These are phyloP conservation scores for Endocalyx cinctus DNA, from an alignment of 2,329 filamentous ascomycete species.

Conservation along the genomic window DNA sequence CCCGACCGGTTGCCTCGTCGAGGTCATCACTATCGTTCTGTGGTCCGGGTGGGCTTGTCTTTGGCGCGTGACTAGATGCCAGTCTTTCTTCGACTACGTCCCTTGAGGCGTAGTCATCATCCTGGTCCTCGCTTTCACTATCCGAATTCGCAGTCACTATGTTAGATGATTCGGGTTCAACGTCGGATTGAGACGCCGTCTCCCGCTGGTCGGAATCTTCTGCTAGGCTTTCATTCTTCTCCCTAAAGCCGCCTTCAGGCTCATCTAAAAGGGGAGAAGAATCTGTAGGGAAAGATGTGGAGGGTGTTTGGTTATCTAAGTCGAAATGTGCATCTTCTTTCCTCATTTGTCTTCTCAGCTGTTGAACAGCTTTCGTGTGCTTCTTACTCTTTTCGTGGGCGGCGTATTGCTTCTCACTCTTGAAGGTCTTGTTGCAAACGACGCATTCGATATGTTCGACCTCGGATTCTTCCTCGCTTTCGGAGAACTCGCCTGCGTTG, in stretches of 20 bases:
- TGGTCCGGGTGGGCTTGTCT: too few species aligned
- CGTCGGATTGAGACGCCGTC: conserved; percentile 4
- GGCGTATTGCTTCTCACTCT: conserved; percentile 88
- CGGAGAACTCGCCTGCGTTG: conserved; percentile 53
- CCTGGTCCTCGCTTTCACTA: conserved; percentile 16
- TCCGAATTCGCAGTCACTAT: conserved; percentile 8
- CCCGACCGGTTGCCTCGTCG: conserved; percentile 9
- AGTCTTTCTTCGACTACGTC: conserved; percentile 39
- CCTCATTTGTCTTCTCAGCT: conserved; percentile 76
- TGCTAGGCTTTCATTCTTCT: conserved; percentile 1
- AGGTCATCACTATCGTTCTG: too few species aligned
- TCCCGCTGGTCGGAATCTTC: conserved; percentile 5
- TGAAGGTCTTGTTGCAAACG: conserved; percentile 73
- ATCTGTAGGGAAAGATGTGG: too few species aligned
- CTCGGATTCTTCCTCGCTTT: conserved; percentile 50
- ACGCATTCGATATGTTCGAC: conserved; percentile 67
- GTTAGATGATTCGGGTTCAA: conserved; percentile 5
- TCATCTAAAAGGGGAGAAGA: too few species aligned
- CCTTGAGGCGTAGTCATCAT: conserved; percentile 44
- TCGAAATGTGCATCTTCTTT: conserved; percentile 66
- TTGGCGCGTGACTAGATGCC: too few species aligned
- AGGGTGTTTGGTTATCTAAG: conserved; percentile 28
- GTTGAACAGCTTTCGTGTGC: conserved; percentile 79
- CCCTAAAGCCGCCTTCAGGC: conserved; percentile 1
- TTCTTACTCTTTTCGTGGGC: conserved; percentile 97